These are phyloP conservation scores for Brassica rapa DNA, from an alignment of 345 rosid species.

Conservation along the genomic window DNA sequence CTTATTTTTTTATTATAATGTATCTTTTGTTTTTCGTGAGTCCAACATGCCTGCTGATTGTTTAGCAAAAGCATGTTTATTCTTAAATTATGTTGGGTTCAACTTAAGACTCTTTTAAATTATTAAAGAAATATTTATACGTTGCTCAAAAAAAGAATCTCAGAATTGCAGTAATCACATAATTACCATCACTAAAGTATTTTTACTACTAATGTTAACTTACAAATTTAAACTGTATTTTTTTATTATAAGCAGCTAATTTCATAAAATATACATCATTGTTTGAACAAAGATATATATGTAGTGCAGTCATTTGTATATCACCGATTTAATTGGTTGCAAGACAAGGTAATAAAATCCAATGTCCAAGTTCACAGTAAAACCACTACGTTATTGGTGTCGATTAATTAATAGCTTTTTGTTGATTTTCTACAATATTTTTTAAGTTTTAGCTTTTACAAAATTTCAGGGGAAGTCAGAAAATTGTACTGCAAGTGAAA, in stretches of 20 bases:
- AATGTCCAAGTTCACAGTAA: neutral
- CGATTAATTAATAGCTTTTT: neutral
- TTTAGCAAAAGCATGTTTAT: too few relatives aligned
- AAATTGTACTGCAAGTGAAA: conserved; percentile 35
- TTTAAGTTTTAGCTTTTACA: neutral
- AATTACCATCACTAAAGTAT: neutral
- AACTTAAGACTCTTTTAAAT: too few relatives aligned
- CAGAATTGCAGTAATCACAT: neutral
- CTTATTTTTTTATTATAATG: too few relatives aligned
- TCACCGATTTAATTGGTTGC: neutral
- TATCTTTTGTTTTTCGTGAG: too few relatives aligned
- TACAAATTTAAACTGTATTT: neutral
- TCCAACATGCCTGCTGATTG: too few relatives aligned
- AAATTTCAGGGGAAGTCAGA: neutral
- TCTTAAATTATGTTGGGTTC: too few relatives aligned
- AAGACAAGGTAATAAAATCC: neutral
- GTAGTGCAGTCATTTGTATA: neutral
- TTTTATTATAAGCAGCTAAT: neutral
- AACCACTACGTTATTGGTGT: neutral
- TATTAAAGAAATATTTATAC: too few relatives aligned
- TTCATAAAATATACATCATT: neutral
- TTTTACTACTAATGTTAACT: neutral
- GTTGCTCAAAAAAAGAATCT: neutral
- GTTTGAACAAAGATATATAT: too few relatives aligned
- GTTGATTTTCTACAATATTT: neutral